These are phyloP conservation scores for Crucihimalaya himalaica DNA, from an alignment of 345 rosid species.

Conservation along the genomic window DNA sequence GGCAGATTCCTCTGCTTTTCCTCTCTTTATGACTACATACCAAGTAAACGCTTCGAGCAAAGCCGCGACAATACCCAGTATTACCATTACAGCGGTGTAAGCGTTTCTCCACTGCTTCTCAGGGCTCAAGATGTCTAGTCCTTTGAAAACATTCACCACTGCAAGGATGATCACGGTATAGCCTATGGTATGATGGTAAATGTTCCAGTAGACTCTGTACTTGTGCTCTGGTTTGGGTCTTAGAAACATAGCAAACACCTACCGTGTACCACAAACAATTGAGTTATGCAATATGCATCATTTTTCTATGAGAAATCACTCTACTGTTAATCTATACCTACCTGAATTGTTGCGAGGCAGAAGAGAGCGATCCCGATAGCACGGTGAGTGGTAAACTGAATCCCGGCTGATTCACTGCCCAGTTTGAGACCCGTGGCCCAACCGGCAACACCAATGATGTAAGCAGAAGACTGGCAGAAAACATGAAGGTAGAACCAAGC, in stretches of 20 bases:
- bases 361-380: conserved; percentile 72
- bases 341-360: conserved; percentile 86
- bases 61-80: conserved; percentile 23
- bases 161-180: background rate
- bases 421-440: conserved; percentile 92
- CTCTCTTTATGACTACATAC: conserved; percentile 39
- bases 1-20: conserved; percentile 27
- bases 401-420: conserved; percentile 65
- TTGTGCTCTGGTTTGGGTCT: conserved; percentile 20
- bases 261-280: conserved; percentile 1
- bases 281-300: background rate
- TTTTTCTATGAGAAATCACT: background rate
- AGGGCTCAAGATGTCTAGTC: conserved; percentile 15
- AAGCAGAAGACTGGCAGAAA: conserved; percentile 70
- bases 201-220: conserved; percentile 11
- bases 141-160: conserved; percentile 1
- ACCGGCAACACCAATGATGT: conserved; percentile 73
- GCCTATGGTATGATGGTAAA: background rate
- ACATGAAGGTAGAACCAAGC: conserved; percentile 89
- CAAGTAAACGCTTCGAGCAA: conserved; percentile 40
- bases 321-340: background rate
- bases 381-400: conserved; percentile 56
- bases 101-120: conserved; percentile 39
- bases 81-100: conserved; percentile 42
- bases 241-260: conserved; percentile 10